Conservation (phyloP, 2,329 filamentous ascomycete species). For the Fusarium veterinarium region DNA sequence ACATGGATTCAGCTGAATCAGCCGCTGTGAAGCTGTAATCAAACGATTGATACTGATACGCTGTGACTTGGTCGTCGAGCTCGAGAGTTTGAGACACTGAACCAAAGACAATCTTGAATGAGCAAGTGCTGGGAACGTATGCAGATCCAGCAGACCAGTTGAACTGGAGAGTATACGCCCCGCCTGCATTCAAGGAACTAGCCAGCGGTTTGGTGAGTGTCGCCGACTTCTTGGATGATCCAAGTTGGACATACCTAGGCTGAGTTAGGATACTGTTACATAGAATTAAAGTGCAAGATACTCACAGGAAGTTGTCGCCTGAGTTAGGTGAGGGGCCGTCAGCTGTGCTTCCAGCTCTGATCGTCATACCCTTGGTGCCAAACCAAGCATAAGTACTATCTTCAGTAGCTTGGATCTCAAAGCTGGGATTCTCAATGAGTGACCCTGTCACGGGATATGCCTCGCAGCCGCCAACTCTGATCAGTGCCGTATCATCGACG, state of each 20-base stretch:
- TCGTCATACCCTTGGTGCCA: background rate
- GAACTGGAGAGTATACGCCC: background rate
- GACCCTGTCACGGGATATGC: slow-evolving; percentile 8
- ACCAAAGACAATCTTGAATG: background rate
- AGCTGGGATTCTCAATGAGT: slow-evolving; percentile 2
- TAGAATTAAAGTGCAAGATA: accelerated
- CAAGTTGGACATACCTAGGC: background rate
- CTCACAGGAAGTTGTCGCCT: background rate
- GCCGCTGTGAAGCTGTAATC: background rate
- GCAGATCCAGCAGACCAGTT: background rate
- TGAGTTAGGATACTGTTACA: background rate
- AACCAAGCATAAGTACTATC: slow-evolving; percentile 18
- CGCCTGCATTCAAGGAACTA: background rate
- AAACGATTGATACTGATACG: background rate
- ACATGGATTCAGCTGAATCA: background rate
- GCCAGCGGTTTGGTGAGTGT: slow-evolving; percentile 4
- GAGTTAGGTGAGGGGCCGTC: background rate
- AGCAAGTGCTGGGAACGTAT: background rate
- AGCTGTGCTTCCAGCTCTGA: background rate
- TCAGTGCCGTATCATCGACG: slow-evolving; percentile 10
- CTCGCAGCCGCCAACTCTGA: background rate
- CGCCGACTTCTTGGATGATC: background rate
- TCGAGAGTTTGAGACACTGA: accelerated
- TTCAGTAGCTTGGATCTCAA: background rate
- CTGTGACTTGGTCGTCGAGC: accelerated